phyloP scores from a whole-genome alignment of 2,329 filamentous ascomycete species.

The Chrysoporthe puriensis region DNA sequence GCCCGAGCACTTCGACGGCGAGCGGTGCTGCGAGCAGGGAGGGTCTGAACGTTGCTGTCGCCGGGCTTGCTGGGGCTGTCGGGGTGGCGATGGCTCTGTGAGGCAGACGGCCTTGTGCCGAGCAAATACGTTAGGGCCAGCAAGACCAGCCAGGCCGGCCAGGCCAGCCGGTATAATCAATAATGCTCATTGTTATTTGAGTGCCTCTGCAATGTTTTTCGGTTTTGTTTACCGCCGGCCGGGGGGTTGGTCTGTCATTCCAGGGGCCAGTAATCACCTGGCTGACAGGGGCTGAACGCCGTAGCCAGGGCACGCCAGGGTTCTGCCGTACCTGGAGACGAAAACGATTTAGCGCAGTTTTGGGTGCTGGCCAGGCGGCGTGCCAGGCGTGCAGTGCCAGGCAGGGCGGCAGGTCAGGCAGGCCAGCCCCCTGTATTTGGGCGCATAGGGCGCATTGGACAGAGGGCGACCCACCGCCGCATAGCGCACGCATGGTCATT shows the following conservation, averaged over 20 bases:
- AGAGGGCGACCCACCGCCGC: not conserved
- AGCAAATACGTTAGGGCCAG: not conserved
- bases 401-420: too few species aligned
- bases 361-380: not conserved
- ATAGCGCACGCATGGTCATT: not conserved
- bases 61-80: slow-evolving; percentile 17
- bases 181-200: too few species aligned
- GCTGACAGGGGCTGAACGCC: too few species aligned
- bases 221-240: too few species aligned
- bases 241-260: too few species aligned
- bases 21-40: slow-evolving; percentile 14
- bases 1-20: slow-evolving; percentile 1
- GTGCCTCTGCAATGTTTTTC: too few species aligned
- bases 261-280: too few species aligned
- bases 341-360: not conserved
- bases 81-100: slow-evolving; percentile 21
- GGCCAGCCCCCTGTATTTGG: not conserved
- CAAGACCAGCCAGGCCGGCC: not conserved
- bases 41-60: slow-evolving; percentile 1
- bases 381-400: not conserved
- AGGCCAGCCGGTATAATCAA: not conserved
- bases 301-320: too few species aligned
- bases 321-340: not conserved
- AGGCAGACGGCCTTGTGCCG: not conserved
- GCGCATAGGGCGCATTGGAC: not conserved